Evolutionary conservation across 805 yeast species (phyloP).

Genomic region (Saturnispora gosingensis): DNA sequence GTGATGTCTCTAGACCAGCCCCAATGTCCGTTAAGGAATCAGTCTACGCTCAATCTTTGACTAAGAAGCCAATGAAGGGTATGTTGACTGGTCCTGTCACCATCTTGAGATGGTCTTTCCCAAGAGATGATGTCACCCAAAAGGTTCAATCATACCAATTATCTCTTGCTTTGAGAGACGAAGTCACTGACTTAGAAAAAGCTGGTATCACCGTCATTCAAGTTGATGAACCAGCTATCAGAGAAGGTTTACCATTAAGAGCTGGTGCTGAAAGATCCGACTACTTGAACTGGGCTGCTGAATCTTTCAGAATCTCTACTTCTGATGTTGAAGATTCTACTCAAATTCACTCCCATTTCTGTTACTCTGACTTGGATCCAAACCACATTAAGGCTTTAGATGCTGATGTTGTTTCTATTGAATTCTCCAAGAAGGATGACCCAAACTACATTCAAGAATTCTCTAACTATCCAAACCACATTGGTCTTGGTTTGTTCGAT

Average conservation of each 20-base stretch:
- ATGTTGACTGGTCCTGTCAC: constrained; percentile 99
- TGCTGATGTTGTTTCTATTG: constrained; percentile 98
- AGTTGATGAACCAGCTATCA: constrained; percentile 99
- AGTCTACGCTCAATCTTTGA: constrained; percentile 95
- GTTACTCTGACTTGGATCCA: constrained; percentile 99
- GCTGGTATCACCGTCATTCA: constrained; percentile 98
- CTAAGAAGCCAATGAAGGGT: constrained; percentile 97
- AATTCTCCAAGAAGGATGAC: constrained; percentile 99
- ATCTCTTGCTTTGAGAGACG: constrained; percentile 96
- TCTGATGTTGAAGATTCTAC: constrained; percentile 93
- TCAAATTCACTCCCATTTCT: constrained; percentile 99
- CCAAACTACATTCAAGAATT: constrained; percentile 97
- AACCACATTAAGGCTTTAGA: constrained; percentile 98
- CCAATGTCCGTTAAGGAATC: constrained; percentile 99
- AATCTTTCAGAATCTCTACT: constrained; percentile 98
- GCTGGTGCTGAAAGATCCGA: constrained; percentile 94
- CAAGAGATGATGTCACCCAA: constrained; percentile 95
- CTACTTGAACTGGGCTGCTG: constrained; percentile 98
- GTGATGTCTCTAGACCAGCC: constrained; percentile 97
- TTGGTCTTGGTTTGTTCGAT: constrained; percentile 98
- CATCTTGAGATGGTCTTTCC: constrained; percentile 99
- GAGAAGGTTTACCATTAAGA: constrained; percentile 99
- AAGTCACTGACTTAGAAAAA: constrained; percentile 94
- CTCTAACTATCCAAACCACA: constrained; percentile 98
- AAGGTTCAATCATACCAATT: constrained; percentile 93